These are phyloP conservation scores for Setaria viridis DNA, from an alignment of 202 grass and related monocot species.

Conservation along the genomic window DNA sequence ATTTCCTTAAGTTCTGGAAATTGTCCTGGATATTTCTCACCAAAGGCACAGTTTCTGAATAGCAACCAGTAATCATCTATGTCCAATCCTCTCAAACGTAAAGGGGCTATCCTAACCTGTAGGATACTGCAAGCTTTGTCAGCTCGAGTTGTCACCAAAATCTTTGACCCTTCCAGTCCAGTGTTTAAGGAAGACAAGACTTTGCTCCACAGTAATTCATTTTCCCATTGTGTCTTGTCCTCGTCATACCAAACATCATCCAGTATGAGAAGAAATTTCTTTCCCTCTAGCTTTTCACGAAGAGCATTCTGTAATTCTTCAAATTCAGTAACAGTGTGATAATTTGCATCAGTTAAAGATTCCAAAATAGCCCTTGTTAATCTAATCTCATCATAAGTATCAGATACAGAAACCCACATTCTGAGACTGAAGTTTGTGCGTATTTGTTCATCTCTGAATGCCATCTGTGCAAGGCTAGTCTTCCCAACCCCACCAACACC, in stretches of 20 bases:
- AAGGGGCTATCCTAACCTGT: not conserved
- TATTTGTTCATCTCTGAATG: constrained; percentile 48
- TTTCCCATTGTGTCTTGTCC: constrained; percentile 36
- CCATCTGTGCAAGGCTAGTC: constrained; percentile 56
- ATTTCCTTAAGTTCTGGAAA: constrained; percentile 39
- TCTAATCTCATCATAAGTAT: constrained; percentile 42
- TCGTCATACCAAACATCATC: constrained; percentile 67
- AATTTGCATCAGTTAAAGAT: constrained; percentile 33
- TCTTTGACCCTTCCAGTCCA: constrained; percentile 31
- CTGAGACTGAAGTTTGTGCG: constrained; percentile 35
- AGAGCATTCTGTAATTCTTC: constrained; percentile 36
- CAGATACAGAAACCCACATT: constrained; percentile 57
- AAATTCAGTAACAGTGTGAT: not conserved
- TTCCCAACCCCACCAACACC: constrained; percentile 63
- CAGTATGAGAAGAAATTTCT: constrained; percentile 53
- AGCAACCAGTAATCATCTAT: constrained; percentile 44
- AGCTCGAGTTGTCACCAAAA: constrained; percentile 43
- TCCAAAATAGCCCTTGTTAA: constrained; percentile 53
- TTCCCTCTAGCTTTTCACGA: constrained; percentile 25
- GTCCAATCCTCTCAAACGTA: constrained; percentile 35
- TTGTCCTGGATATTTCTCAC: constrained; percentile 1
- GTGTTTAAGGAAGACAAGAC: constrained; percentile 34
- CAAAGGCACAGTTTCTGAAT: constrained; percentile 38
- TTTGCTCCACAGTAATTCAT: constrained; percentile 38
- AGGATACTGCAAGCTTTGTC: constrained; percentile 30